Conservation (phyloP, 495 filamentous ascomycete genomes). For the Hypoxylon cercidicola region DNA sequence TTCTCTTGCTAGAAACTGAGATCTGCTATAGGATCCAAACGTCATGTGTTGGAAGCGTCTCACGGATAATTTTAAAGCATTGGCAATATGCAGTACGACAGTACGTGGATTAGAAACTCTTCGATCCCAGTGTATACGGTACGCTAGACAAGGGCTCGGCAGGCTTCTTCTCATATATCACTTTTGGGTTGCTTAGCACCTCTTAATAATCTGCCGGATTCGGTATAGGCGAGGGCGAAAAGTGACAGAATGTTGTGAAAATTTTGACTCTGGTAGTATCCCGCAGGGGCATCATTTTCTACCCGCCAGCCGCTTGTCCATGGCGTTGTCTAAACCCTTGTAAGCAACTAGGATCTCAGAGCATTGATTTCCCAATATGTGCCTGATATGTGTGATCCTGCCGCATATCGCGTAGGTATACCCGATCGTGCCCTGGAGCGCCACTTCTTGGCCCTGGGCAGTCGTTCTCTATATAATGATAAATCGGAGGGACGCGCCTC, state of each 20-base stretch:
- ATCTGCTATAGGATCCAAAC: neutral
- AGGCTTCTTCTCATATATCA: slow-evolving; percentile 4
- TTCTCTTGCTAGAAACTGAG: neutral
- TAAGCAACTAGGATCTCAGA: slow-evolving; percentile 12
- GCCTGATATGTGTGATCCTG: slow-evolving; percentile 3
- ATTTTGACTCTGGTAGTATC: neutral
- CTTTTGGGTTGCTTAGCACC: neutral
- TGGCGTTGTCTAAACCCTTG: slow-evolving; percentile 14
- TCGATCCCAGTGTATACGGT: neutral
- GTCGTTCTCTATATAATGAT: slow-evolving; percentile 15
- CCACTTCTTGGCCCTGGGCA: slow-evolving; percentile 13
- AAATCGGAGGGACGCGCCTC: slow-evolving; percentile 8
- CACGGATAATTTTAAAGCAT: neutral
- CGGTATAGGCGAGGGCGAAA: slow-evolving; percentile 8
- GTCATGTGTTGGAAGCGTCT: neutral
- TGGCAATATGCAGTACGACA: neutral
- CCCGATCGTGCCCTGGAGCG: neutral
- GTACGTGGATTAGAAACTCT: neutral
- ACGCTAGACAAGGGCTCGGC: slow-evolving; percentile 3
- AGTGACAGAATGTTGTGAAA: neutral
- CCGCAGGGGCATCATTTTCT: neutral
- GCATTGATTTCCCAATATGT: slow-evolving; percentile 6
- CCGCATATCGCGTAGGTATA: too few relatives aligned
- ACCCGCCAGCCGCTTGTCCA: neutral
- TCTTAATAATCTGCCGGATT: slow-evolving; percentile 2